These are phyloP conservation scores for Lactarius hatsudake DNA, from an alignment of 768 basidiomycete genomes.

Conservation along the genomic window DNA sequence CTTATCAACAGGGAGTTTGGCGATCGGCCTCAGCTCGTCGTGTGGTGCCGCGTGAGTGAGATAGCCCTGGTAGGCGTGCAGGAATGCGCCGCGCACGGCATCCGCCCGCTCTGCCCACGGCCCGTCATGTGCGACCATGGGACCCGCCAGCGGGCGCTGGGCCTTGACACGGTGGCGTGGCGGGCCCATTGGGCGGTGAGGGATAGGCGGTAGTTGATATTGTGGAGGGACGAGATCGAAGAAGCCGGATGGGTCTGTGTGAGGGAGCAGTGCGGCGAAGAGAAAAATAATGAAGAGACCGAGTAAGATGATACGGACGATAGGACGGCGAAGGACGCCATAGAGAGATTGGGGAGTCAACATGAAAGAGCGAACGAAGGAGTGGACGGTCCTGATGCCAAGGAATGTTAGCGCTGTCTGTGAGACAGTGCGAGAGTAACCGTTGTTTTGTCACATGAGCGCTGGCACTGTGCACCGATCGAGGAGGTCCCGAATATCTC, in stretches of 20 bases:
- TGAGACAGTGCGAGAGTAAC: background rate
- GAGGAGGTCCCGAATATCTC: background rate
- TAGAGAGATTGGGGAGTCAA: background rate
- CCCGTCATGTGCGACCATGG: background rate
- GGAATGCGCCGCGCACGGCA: constrained; percentile 59
- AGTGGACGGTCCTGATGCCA: background rate
- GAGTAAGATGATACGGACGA: constrained; percentile 1
- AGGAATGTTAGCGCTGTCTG: background rate
- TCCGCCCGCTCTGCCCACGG: constrained; percentile 52
- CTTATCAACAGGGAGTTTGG: constrained; percentile 49
- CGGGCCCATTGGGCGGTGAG: background rate
- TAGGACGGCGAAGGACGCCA: constrained; percentile 1
- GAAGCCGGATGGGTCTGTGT: background rate
- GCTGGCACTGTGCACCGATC: background rate
- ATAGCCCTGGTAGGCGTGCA: constrained; percentile 67
- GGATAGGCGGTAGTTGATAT: background rate
- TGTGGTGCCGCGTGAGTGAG: constrained; percentile 54
- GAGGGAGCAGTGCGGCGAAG: constrained; percentile 3
- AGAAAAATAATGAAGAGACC: background rate
- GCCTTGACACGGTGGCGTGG: constrained; percentile 4
- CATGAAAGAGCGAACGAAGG: background rate
- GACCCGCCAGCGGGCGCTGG: constrained; percentile 2
- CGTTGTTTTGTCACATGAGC: background rate
- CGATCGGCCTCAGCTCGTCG: constrained; percentile 60
- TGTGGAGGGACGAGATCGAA: background rate